Conservation (phyloP, 352 stramenopile species). For the Saprolegnia parasitica region DNA sequence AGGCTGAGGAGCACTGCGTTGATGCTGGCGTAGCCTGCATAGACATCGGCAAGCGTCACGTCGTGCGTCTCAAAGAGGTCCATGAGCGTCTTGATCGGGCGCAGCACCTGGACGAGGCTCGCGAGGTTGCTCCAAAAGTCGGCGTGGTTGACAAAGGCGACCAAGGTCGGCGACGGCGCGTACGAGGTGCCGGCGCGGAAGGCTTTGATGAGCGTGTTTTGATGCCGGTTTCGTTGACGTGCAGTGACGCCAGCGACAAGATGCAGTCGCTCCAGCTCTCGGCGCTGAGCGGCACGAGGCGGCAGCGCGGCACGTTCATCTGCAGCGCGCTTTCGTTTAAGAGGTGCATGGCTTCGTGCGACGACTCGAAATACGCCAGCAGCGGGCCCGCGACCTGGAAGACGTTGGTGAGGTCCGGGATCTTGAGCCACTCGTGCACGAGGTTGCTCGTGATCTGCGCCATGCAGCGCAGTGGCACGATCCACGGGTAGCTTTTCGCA, state of each 20-base stretch:
- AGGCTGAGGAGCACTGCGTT: constrained; percentile 22
- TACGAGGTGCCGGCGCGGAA: constrained; percentile 9
- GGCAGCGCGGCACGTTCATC: constrained; percentile 19
- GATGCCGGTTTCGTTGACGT: constrained; percentile 18
- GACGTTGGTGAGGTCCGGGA: constrained; percentile 25
- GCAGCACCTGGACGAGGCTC: constrained; percentile 7
- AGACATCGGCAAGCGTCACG: constrained; percentile 12
- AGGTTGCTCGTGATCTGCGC: constrained; percentile 24
- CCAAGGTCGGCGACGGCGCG: constrained; percentile 10
- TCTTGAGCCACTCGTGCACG: constrained; percentile 27
- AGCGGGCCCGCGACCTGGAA: constrained; percentile 21
- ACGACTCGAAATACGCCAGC: constrained; percentile 23
- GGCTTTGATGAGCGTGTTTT: constrained; percentile 8
- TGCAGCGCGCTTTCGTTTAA: constrained; percentile 12
- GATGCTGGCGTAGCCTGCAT: constrained; percentile 9
- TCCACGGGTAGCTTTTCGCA: constrained; percentile 19
- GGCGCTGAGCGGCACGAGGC: constrained; percentile 14
- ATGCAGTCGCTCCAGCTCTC: constrained; percentile 20
- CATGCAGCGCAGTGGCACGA: constrained; percentile 26
- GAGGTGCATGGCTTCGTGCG: constrained; percentile 1
- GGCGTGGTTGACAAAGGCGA: background rate
- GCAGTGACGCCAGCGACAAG: constrained; percentile 9
- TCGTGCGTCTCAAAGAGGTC: constrained; percentile 8
- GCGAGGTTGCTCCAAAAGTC: constrained; percentile 23
- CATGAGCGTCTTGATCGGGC: constrained; percentile 21